Conservation (phyloP, 1,284 basidiomycete genomes). For the Cerrena zonata region DNA sequence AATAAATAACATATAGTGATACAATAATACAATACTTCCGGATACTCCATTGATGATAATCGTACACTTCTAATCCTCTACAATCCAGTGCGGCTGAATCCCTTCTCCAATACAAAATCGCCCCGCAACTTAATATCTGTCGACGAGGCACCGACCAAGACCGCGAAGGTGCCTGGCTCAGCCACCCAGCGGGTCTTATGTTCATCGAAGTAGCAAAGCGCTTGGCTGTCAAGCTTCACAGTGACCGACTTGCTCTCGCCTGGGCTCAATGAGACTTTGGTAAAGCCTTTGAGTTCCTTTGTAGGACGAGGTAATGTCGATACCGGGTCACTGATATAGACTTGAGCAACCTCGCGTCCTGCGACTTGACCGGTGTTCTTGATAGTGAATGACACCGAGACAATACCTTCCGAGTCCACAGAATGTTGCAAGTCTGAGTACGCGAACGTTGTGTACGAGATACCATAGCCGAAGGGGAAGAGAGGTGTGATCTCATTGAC, state of each 20-base stretch:
- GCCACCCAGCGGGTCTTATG: constrained; percentile 26
- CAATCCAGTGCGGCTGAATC: not conserved
- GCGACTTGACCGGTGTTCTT: constrained; percentile 47
- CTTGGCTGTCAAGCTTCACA: constrained; percentile 47
- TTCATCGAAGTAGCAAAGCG: constrained; percentile 50
- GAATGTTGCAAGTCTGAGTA: constrained; percentile 41
- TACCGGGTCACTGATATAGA: constrained; percentile 46
- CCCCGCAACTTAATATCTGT: not conserved
- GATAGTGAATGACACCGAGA: constrained; percentile 46
- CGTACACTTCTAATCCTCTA: too few species aligned
- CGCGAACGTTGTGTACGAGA: constrained; percentile 73
- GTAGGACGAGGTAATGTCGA: constrained; percentile 46
- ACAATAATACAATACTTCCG: too few species aligned
- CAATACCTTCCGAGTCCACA: constrained; percentile 43
- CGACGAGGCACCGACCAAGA: constrained; percentile 1
- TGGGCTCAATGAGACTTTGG: constrained; percentile 44
- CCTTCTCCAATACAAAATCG: not conserved
- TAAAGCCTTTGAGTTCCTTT: constrained; percentile 51
- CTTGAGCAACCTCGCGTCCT: constrained; percentile 54
- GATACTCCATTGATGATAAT: too few species aligned
- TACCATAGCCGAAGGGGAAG: constrained; percentile 75
- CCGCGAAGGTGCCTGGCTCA: not conserved
- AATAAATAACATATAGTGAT: too few species aligned
- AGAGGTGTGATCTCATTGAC: constrained; percentile 57
- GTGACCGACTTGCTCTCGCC: constrained; percentile 37